phyloP scores from a whole-genome alignment of 208 protist genomes.

The Leishmania turanica region DNA sequence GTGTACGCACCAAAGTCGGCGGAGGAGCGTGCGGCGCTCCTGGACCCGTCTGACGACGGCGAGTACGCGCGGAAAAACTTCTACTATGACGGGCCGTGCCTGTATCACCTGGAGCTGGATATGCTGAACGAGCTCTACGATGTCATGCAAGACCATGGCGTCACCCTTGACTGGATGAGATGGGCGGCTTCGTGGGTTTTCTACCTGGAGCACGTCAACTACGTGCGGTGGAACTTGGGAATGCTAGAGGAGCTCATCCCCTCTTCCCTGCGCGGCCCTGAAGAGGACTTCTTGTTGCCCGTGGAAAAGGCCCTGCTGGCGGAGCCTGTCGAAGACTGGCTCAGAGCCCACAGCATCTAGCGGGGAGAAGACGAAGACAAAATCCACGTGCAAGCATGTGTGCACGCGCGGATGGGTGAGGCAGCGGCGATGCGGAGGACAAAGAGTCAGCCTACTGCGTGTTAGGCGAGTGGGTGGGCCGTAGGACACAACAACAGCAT shows the following conservation, averaged over 20 bases:
- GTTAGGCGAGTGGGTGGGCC: background rate
- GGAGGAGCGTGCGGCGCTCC: constrained; percentile 24
- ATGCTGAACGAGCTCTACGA: constrained; percentile 88
- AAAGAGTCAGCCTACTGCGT: background rate
- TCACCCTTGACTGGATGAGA: constrained; percentile 70
- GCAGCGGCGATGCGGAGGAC: background rate
- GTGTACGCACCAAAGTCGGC: constrained; percentile 44
- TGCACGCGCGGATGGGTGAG: constrained; percentile 3
- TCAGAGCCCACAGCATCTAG: constrained; percentile 25
- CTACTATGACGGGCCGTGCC: constrained; percentile 84
- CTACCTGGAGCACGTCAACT: constrained; percentile 74
- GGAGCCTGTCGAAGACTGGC: constrained; percentile 65
- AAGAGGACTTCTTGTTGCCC: constrained; percentile 69
- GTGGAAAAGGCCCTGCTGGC: constrained; percentile 54
- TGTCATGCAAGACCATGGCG: constrained; percentile 85
- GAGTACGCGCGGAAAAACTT: constrained; percentile 55
- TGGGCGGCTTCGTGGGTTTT: constrained; percentile 82
- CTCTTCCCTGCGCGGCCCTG: constrained; percentile 37
- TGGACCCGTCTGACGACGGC: constrained; percentile 53
- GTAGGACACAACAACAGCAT: no score
- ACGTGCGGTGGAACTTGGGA: constrained; percentile 64
- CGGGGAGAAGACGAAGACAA: background rate
- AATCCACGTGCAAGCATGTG: constrained; percentile 2
- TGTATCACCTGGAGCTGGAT: constrained; percentile 85
- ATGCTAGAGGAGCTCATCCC: constrained; percentile 78